Evolutionary conservation across 768 basidiomycete species (phyloP).

Genomic region (Rossbeevera mucosa): DNA sequence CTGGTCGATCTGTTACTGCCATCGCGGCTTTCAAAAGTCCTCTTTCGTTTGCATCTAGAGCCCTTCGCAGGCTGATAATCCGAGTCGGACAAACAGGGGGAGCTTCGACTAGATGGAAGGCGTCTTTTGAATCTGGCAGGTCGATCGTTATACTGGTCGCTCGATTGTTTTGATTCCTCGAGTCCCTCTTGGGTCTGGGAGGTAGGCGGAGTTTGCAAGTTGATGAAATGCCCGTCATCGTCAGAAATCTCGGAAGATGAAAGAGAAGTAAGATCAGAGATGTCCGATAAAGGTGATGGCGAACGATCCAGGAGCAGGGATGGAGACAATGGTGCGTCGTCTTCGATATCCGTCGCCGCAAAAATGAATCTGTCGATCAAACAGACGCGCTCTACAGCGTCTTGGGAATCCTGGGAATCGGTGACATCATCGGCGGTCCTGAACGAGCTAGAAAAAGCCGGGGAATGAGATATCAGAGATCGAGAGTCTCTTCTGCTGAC

Average conservation of each 20-base stretch:
- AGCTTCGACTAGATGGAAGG: background rate
- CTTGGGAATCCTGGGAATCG: conserved; percentile 7
- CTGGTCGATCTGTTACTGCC: conserved; percentile 5
- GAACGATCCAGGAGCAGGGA: conserved; percentile 12
- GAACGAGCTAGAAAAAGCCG: background rate
- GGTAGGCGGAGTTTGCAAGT: conserved; percentile 15
- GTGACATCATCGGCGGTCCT: background rate
- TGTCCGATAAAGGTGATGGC: conserved; percentile 25
- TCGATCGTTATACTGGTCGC: background rate
- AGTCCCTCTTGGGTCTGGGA: conserved; percentile 11
- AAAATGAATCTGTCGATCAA: conserved; percentile 28
- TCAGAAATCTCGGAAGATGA: conserved; percentile 21
- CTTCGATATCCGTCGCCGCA: conserved; percentile 14
- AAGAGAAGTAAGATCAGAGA: conserved; percentile 29
- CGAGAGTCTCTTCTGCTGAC: conserved; percentile 10
- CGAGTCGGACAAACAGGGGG: conserved; percentile 1
- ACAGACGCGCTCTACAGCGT: conserved; percentile 16
- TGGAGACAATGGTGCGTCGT: background rate
- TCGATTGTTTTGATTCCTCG: background rate
- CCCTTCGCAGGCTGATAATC: conserved; percentile 18
- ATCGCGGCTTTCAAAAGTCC: conserved; percentile 4
- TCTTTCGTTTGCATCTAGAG: conserved; percentile 19
- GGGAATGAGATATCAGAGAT: conserved; percentile 5
- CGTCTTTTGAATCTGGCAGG: no score
- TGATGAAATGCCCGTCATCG: background rate